phyloP scores from a whole-genome alignment of 768 basidiomycete species.

The Trametes gibbosa region DNA sequence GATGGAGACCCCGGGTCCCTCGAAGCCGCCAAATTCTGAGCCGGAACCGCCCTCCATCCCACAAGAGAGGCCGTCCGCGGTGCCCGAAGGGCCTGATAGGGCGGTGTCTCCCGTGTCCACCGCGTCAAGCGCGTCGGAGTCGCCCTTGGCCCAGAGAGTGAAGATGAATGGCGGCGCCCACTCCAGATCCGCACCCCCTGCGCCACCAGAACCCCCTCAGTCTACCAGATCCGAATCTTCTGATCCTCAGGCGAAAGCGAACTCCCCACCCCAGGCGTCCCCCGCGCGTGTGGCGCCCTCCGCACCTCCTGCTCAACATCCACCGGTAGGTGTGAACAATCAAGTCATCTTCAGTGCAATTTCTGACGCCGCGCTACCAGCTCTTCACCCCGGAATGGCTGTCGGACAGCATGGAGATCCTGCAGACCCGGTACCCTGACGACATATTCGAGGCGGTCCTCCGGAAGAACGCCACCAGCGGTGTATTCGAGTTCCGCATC shows the following conservation, averaged over 20 bases:
- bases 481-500: constrained; percentile 82
- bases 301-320: constrained; percentile 7
- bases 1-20: constrained; percentile 51
- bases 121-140: constrained; percentile 70
- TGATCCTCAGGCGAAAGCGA: neutral
- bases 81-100: constrained; percentile 41
- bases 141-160: constrained; percentile 66
- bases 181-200: constrained; percentile 31
- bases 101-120: constrained; percentile 69
- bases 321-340: constrained; percentile 11
- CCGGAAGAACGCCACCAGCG: constrained; percentile 49
- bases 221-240: constrained; percentile 9
- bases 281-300: constrained; percentile 11
- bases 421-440: constrained; percentile 72
- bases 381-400: constrained; percentile 69
- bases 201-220: constrained; percentile 18
- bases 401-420: constrained; percentile 55
- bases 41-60: neutral
- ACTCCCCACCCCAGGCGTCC: constrained; percentile 10
- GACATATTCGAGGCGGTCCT: constrained; percentile 81
- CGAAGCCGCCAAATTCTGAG: constrained; percentile 33
- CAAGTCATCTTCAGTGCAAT: neutral
- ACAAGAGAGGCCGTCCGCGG: constrained; percentile 33
- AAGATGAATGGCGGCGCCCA: constrained; percentile 54
- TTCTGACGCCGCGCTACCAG: constrained; percentile 9